phyloP scores from a whole-genome alignment of 495 filamentous ascomycete genomes.

The Neurospora tetraspora region DNA sequence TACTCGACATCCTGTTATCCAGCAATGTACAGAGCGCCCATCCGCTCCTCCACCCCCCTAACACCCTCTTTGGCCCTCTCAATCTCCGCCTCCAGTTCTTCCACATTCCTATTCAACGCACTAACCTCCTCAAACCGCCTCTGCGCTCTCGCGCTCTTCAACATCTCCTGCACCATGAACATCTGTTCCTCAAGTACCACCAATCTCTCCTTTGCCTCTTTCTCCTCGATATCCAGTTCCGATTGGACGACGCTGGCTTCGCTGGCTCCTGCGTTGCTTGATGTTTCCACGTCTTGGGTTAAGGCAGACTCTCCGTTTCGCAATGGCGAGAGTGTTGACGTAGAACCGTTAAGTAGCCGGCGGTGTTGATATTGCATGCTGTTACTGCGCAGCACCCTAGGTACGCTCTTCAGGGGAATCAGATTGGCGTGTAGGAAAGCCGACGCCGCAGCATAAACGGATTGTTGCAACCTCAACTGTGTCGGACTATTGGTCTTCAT shows the following conservation, averaged over 20 bases:
- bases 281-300: slow-evolving; percentile 43
- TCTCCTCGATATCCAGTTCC: slow-evolving; percentile 75
- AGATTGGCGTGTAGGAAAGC: slow-evolving; percentile 87
- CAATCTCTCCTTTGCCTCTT: slow-evolving; percentile 68
- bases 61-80: slow-evolving; percentile 50
- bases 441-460: slow-evolving; percentile 72
- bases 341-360: slow-evolving; percentile 23
- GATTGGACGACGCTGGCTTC: slow-evolving; percentile 56
- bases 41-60: slow-evolving; percentile 42
- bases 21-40: slow-evolving; percentile 36
- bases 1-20: not conserved
- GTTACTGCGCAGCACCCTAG: slow-evolving; percentile 63
- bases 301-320: slow-evolving; percentile 36
- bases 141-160: slow-evolving; percentile 67
- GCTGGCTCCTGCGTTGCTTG: slow-evolving; percentile 42
- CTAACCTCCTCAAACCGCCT: slow-evolving; percentile 85
- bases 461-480: slow-evolving; percentile 69
- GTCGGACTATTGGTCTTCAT: slow-evolving; percentile 60
- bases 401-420: slow-evolving; percentile 80
- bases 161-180: slow-evolving; percentile 85
- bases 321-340: slow-evolving; percentile 22
- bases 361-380: slow-evolving; percentile 32
- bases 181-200: slow-evolving; percentile 92
- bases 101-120: slow-evolving; percentile 67
- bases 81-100: slow-evolving; percentile 79